Conservation (phyloP, 768 basidiomycete genomes). For the Obba rivulosa region DNA sequence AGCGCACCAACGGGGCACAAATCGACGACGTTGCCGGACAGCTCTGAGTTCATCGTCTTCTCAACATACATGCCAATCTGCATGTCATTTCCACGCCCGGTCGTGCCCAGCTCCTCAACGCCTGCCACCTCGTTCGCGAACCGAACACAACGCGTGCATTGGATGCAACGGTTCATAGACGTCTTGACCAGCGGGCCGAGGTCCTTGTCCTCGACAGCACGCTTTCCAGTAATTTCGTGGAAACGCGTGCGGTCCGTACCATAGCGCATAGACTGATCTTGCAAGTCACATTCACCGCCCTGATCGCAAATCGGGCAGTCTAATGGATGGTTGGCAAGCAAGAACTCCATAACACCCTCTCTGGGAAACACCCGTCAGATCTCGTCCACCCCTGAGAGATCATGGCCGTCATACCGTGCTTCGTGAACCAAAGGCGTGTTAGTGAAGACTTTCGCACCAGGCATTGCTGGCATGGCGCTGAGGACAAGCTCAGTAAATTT, state of each 20-base stretch:
- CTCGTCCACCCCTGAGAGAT: slow-evolving; percentile 1
- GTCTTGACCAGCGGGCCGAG: slow-evolving; percentile 98
- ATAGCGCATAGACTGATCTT: slow-evolving; percentile 99
- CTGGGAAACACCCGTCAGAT: slow-evolving; percentile 31
- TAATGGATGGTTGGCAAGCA: slow-evolving; percentile 94
- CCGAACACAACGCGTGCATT: slow-evolving; percentile 97
- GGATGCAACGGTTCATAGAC: slow-evolving; percentile 98
- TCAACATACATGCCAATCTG: slow-evolving; percentile 99
- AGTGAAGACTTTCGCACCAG: slow-evolving; percentile 86
- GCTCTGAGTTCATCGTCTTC: slow-evolving; percentile 95
- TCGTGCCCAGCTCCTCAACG: slow-evolving; percentile 94
- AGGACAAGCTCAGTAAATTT: slow-evolving; percentile 5
- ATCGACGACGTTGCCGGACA: slow-evolving; percentile 96
- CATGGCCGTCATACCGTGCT: slow-evolving; percentile 49
- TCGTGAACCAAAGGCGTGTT: slow-evolving; percentile 89
- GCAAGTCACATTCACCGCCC: slow-evolving; percentile 97
- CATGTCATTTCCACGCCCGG: slow-evolving; percentile 95
- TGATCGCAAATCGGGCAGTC: slow-evolving; percentile 99
- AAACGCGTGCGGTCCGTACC: slow-evolving; percentile 96
- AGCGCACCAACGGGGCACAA: slow-evolving; percentile 97
- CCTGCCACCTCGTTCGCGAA: slow-evolving; percentile 99
- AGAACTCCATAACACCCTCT: slow-evolving; percentile 99
- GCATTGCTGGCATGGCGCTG: slow-evolving; percentile 98
- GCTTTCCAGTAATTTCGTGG: slow-evolving; percentile 97
- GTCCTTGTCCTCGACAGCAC: slow-evolving; percentile 97